phyloP scores from a whole-genome alignment of 441 rosid species.

The Melastoma candidum region DNA sequence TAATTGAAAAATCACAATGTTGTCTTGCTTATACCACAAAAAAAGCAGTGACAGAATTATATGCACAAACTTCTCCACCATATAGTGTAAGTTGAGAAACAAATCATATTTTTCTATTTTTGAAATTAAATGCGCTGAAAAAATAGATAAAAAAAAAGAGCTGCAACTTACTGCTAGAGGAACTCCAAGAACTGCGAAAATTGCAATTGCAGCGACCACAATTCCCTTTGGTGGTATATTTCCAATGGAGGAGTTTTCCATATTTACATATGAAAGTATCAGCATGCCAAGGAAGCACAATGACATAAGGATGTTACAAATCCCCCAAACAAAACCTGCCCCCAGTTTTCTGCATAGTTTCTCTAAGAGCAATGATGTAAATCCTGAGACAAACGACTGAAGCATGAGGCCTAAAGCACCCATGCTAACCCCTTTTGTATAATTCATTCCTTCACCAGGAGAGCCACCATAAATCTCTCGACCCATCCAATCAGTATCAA shows the following conservation, averaged over 20 bases:
- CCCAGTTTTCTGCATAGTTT: constrained; percentile 93
- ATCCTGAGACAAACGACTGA: constrained; percentile 76
- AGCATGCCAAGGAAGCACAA: constrained; percentile 83
- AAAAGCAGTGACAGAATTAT: no score
- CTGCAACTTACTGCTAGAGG: constrained; percentile 78
- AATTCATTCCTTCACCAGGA: constrained; percentile 60
- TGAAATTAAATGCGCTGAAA: no score
- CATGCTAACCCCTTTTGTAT: constrained; percentile 73
- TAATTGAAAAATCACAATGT: constrained; percentile 6
- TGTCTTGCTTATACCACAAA: not conserved
- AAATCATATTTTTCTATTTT: no score
- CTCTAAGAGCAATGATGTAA: constrained; percentile 91
- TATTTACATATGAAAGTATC: constrained; percentile 39
- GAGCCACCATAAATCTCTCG: constrained; percentile 83
- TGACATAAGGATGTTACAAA: constrained; percentile 78
- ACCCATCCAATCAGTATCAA: constrained; percentile 99
- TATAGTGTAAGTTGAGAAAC: no score
- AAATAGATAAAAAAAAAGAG: no score
- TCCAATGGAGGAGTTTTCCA: constrained; percentile 44
- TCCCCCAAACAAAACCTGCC: constrained; percentile 90
- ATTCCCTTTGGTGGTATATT: constrained; percentile 62
- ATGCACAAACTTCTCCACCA: no score
- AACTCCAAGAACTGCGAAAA: constrained; percentile 69
- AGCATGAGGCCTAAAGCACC: constrained; percentile 91
- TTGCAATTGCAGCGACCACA: constrained; percentile 47